A percentile compares a stretch with the other conserved stretches of the same genome.
phyloP scores from a whole-genome alignment of 371 early-diverging fungal species.

The Mycotypha africana region DNA sequence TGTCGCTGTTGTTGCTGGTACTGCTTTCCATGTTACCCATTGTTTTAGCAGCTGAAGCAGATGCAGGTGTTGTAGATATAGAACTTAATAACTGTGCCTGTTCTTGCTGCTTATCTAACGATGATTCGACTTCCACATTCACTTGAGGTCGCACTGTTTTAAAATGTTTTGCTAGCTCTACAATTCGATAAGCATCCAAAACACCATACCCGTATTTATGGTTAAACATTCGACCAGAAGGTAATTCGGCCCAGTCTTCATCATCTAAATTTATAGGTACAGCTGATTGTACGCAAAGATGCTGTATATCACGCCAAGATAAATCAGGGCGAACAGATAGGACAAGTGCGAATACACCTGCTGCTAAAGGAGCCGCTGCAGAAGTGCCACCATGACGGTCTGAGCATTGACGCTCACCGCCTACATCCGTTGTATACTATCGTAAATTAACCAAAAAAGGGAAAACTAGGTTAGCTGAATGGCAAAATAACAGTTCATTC shows the following conservation, averaged over 20 bases:
- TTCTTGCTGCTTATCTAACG: too few species aligned
- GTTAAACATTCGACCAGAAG: conserved; percentile 69
- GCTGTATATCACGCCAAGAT: conserved; percentile 89
- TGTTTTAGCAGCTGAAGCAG: too few species aligned
- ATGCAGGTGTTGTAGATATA: too few species aligned
- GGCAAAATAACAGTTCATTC: too few species aligned
- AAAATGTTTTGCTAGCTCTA: conserved; percentile 63
- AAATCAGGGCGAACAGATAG: conserved; percentile 72
- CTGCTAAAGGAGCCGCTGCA: conserved; percentile 85
- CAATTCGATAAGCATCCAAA: conserved; percentile 78
- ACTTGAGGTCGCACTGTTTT: conserved; percentile 59
- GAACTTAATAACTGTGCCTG: too few species aligned
- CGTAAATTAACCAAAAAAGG: background rate
- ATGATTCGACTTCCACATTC: conserved; percentile 40
- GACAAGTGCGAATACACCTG: conserved; percentile 76
- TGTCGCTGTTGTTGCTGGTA: conserved; percentile 28
- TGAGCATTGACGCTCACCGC: conserved; percentile 57
- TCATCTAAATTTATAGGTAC: conserved; percentile 63
- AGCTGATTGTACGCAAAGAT: conserved; percentile 74
- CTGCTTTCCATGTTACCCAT: conserved; percentile 14
- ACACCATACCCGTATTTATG: conserved; percentile 92
- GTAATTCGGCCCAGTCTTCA: conserved; percentile 57
- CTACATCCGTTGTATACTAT: conserved; percentile 67
- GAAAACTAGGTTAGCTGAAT: background rate
- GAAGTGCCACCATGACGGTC: conserved; percentile 81